Evolutionary conservation across 2,329 filamentous ascomycete species (phyloP).

Genomic region (Pseudocercospora pini-densiflorae): DNA sequence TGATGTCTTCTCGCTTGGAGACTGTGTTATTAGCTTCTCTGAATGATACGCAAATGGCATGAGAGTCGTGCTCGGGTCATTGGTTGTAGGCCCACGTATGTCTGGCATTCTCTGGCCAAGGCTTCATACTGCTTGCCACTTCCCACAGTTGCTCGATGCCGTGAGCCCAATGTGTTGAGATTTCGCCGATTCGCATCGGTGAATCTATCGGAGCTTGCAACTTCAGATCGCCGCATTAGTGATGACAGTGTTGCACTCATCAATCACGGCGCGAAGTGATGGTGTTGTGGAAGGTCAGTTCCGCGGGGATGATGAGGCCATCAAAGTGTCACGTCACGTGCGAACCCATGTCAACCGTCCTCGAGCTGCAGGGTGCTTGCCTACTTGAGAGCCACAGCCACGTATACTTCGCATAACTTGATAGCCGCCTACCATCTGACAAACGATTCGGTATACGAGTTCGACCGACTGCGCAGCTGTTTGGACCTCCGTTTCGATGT

Average conservation of each 20-base stretch:
- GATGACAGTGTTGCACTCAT: too few relatives aligned
- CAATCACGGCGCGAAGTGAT: background rate
- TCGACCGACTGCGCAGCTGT: background rate
- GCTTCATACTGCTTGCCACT: too few relatives aligned
- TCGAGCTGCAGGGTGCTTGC: conserved; percentile 1
- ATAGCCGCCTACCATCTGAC: background rate
- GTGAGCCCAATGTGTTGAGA: background rate
- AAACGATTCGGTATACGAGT: background rate
- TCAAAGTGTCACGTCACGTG: too few relatives aligned
- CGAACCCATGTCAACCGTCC: background rate
- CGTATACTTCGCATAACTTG: background rate
- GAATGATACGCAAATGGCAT: too few relatives aligned
- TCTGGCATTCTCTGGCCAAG: too few relatives aligned
- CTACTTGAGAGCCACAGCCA: background rate
- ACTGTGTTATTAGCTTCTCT: too few relatives aligned
- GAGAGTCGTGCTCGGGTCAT: too few relatives aligned
- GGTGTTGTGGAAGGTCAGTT: background rate
- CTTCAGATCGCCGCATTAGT: too few relatives aligned
- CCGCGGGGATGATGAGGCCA: background rate
- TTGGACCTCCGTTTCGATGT: conserved; percentile 10
- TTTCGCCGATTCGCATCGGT: background rate
- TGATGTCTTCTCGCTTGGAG: too few relatives aligned
- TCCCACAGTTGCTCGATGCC: background rate
- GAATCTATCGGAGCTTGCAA: background rate
- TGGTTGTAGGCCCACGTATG: too few relatives aligned